These are phyloP conservation scores for Boletellus ananas DNA, from an alignment of 768 basidiomycete genomes.

Conservation along the genomic window DNA sequence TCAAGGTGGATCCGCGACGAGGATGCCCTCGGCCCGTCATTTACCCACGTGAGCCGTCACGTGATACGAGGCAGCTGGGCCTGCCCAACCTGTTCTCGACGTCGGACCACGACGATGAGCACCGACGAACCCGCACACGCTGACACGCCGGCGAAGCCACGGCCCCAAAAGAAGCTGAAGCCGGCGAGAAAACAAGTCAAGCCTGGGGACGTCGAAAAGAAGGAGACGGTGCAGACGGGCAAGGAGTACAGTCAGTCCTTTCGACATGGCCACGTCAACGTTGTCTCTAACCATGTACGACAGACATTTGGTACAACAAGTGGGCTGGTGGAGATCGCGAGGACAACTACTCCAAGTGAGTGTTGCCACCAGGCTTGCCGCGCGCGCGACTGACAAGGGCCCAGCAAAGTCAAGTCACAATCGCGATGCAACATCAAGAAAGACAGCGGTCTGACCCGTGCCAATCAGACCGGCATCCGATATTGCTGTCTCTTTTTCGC, in stretches of 20 bases:
- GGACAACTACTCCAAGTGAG: slow-evolving; percentile 92
- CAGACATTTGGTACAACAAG: slow-evolving; percentile 98
- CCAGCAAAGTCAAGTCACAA: slow-evolving; percentile 90
- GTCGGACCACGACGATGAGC: slow-evolving; percentile 29
- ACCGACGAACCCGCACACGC: slow-evolving; percentile 23
- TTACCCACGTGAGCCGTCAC: slow-evolving; percentile 20
- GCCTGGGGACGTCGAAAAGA: slow-evolving; percentile 85
- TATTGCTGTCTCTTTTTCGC: slow-evolving; percentile 96
- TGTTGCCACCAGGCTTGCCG: slow-evolving; percentile 6
- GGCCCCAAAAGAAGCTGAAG: slow-evolving; percentile 62
- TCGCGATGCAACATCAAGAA: slow-evolving; percentile 84
- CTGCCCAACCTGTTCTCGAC: neutral
- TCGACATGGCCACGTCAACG: neutral
- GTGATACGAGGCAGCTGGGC: slow-evolving; percentile 8
- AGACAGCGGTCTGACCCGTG: slow-evolving; percentile 92
- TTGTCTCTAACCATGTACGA: slow-evolving; percentile 8
- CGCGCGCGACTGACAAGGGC: neutral
- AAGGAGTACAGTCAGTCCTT: slow-evolving; percentile 87
- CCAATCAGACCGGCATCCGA: slow-evolving; percentile 88
- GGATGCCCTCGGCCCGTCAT: slow-evolving; percentile 15
- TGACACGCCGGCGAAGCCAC: slow-evolving; percentile 18
- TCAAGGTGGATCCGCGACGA: neutral
- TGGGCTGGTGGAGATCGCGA: slow-evolving; percentile 99
- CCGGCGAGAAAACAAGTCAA: slow-evolving; percentile 95
- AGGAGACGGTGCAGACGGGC: slow-evolving; percentile 84